Percentiles rank a stretch among this genome's conserved stretches.
phyloP scores from a whole-genome alignment of 169 alveolate genomes.

The Hammondia hammondi region DNA sequence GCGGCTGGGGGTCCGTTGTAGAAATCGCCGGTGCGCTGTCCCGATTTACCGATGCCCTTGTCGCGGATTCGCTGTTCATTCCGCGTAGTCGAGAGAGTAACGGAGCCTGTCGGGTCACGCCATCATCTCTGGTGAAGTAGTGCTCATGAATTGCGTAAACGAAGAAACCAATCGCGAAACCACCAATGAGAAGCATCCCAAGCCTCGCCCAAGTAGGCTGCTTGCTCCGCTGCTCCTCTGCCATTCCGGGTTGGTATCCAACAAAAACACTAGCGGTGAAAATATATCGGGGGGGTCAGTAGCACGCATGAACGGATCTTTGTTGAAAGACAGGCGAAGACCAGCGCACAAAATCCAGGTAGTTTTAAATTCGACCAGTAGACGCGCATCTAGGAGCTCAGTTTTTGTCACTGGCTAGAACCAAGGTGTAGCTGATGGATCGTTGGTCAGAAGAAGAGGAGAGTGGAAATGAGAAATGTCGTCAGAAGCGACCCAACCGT shows the following conservation, averaged over 20 bases:
- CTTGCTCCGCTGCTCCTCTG: not conserved
- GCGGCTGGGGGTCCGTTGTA: not conserved
- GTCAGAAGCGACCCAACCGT: too few species aligned
- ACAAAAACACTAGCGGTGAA: too few species aligned
- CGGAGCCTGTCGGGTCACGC: not conserved
- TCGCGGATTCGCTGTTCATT: not conserved
- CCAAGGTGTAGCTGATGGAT: too few species aligned
- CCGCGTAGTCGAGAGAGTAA: not conserved
- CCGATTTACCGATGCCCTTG: not conserved
- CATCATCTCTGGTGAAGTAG: not conserved
- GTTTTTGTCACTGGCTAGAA: too few species aligned
- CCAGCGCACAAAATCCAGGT: too few species aligned
- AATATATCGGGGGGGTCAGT: too few species aligned
- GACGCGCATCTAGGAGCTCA: too few species aligned
- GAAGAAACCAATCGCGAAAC: not conserved
- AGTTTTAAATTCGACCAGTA: too few species aligned
- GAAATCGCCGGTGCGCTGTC: not conserved
- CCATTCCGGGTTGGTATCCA: not conserved
- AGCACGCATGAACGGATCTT: too few species aligned
- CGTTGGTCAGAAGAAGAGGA: too few species aligned
- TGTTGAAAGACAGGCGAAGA: too few species aligned
- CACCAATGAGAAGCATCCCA: not conserved
- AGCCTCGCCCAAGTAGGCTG: not conserved
- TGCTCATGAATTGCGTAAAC: not conserved
- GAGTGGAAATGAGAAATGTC: too few species aligned